phyloP scores from a whole-genome alignment of 805 yeast species.

The Starmerella etchellsii region DNA sequence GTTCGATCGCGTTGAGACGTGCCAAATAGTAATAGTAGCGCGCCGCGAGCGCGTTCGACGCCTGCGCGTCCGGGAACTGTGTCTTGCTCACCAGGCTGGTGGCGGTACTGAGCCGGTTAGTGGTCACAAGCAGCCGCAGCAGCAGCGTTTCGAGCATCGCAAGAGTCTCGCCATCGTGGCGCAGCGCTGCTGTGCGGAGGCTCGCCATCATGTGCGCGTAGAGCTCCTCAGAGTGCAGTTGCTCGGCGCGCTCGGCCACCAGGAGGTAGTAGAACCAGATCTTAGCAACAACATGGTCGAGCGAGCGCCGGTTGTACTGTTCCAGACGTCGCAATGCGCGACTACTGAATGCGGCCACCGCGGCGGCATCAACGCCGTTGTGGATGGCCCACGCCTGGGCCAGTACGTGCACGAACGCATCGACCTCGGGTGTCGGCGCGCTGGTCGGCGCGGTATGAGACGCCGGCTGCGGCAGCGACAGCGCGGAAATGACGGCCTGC shows the following conservation, averaged over 20 bases:
- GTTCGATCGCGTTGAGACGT: conserved; percentile 80
- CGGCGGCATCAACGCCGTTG: conserved; percentile 34
- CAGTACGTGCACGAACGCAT: conserved; percentile 64
- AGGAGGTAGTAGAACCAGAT: conserved; percentile 84
- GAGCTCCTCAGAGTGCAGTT: conserved; percentile 36
- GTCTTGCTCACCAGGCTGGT: conserved; percentile 79
- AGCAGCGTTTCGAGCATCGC: conserved; percentile 78
- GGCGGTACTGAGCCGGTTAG: conserved; percentile 78
- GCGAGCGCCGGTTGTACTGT: conserved; percentile 61
- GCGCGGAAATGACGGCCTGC: conserved; percentile 30
- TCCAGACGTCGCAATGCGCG: conserved; percentile 28
- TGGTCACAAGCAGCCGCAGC: conserved; percentile 61
- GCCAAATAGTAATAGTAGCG: conserved; percentile 86
- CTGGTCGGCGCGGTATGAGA: neutral
- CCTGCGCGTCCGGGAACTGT: conserved; percentile 64
- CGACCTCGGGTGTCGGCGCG: conserved; percentile 53
- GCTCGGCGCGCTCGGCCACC: conserved; percentile 48
- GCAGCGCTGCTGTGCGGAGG: conserved; percentile 74
- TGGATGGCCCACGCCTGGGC: conserved; percentile 69
- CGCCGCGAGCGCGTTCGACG: conserved; percentile 78
- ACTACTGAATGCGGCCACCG: conserved; percentile 33
- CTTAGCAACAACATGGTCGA: conserved; percentile 79
- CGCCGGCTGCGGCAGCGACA: conserved; percentile 24
- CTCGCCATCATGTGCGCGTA: conserved; percentile 61
- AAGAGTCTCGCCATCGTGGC: conserved; percentile 85